These are phyloP conservation scores for Neurospora terricola DNA, from an alignment of 495 filamentous ascomycete species.

Conservation along the genomic window DNA sequence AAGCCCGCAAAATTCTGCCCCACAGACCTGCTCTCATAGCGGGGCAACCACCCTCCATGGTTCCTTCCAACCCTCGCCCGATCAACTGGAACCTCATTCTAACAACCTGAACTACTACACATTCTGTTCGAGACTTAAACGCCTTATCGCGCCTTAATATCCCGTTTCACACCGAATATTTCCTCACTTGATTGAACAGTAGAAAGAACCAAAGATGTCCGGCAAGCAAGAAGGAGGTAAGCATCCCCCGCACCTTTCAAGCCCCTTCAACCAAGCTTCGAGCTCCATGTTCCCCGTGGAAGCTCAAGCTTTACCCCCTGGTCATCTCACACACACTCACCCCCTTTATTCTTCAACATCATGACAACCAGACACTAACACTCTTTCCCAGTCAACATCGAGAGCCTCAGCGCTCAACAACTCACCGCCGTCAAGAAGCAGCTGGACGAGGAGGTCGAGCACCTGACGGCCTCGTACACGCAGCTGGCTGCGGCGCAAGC, in stretches of 20 bases:
- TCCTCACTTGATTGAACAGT: no score
- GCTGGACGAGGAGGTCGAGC: slow-evolving; percentile 88
- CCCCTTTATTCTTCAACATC: not conserved
- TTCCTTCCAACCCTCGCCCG: not conserved
- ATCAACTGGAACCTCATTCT: not conserved
- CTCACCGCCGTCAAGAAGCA: slow-evolving; percentile 73
- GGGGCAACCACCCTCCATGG: not conserved
- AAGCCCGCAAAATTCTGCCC: not conserved
- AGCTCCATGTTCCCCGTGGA: not conserved
- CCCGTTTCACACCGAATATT: no score
- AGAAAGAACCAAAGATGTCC: not conserved
- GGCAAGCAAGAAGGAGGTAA: not conserved
- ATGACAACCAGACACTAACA: not conserved
- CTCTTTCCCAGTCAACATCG: slow-evolving; percentile 30
- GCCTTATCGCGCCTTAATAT: no score
- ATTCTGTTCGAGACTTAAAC: no score
- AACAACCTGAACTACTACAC: not conserved
- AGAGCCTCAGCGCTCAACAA: slow-evolving; percentile 40
- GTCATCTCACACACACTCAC: not conserved
- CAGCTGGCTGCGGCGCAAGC: slow-evolving; percentile 81
- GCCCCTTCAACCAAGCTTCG: not conserved
- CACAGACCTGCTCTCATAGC: not conserved
- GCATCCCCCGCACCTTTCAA: not conserved
- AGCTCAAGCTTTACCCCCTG: not conserved
- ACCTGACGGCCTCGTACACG: slow-evolving; percentile 78